Evolutionary conservation across 345 rosid species (phyloP), one percentile per base, ranked within the genome.

Genomic region (Aquilaria sinensis): DNA sequence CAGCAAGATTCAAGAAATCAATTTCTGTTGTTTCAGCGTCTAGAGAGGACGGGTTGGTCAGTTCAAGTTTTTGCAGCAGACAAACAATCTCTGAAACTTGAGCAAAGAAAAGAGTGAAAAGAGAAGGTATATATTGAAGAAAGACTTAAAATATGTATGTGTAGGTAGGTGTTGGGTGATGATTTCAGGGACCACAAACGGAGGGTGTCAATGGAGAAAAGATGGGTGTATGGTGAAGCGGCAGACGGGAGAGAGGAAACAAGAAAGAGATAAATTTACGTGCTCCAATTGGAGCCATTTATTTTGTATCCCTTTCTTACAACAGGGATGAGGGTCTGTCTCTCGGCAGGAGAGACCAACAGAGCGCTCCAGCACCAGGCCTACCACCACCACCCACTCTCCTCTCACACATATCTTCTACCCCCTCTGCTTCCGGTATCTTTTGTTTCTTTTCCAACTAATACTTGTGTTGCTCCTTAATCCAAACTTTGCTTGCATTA

Each of bases 241-340:
- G 87, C 85, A 80, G 85, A 81, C 64, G 80, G 87, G 59, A 78
- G 84, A 67, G 74, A 70, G 76, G 87, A 67, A 65, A 74, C 78
- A 70, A 53, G 43, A 37, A 37, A 11, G 54, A 69, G 54, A 68
- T 48, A 74, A 60, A 70, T 56, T 61, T 79, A 78, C 81, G 83
- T 81, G 83, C 82, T 60, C 81, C 89, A 85, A 62, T 78, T 71
- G 46, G 68, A 74, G 69, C 82, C 85, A 72, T 83, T 78, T 74
- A 72, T 75, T 70, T 57, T 80, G 84, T 77, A 71, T 62, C 67
- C 79, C 55, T 76, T 74, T 68, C 63, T 63, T 76, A 72, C 75
- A 74, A 76, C 83, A 81, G 65, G 56, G 61, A 60, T 55, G 55
- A 74, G 64, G 30, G 65, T 84, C 79, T 76, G 84, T 79, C 86